Base-by-base conservation (phyloP, 768 basidiomycete genomes). In the Tylopilus rubrobrunneus region DNA sequence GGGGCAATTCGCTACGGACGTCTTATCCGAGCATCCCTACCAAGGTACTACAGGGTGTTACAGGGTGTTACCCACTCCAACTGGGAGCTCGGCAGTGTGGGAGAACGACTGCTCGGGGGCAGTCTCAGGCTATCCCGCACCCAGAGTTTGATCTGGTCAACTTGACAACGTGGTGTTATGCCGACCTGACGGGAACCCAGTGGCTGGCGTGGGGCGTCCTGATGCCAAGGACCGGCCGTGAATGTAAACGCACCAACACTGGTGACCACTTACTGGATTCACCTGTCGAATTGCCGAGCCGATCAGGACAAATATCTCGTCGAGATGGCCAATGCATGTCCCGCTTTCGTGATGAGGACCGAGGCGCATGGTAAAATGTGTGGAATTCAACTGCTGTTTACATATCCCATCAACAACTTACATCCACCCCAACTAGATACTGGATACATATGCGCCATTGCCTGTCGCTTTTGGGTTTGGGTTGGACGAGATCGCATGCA, bases 391-490 rank as follows among this genome's bases (percentile, higher is more conserved):
- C 21, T 14, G 3, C 39, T 11, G 36, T 11, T 7, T 45, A 33
- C 29, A 29, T 28, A 49, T 56, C 34, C 8, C 1, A 5, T 25
- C 31, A 31, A 31, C 12, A 51, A 21, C 36, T 40, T 55, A 58
- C 49, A 62, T 48, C 34, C 41, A 7, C 45, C 49, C 11, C 39
- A 12, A 44, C 45, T 37, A 52, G 42, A 55, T 65, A 45, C 25
- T 42, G 28, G 19, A 57, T 66, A 63, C 51, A 49, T 37, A 51
- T 56, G 49, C 23, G 56, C 53, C 55, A 58, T 46, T 41, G 36
- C 4, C 47, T 41, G 56, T 51, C 62, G 62, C 65, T 64, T 65
- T 65, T 64, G 53, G 39, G 52, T 7, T 44, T 41, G 41, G 19
- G 21, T 43, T 28, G 29, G 36, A 50, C 8, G 39, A 19, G 39